Evolutionary conservation across 495 filamentous ascomycete species (phyloP), one percentile per base, ranked within the genome.

Genomic region (Penicillium alfredii): DNA sequence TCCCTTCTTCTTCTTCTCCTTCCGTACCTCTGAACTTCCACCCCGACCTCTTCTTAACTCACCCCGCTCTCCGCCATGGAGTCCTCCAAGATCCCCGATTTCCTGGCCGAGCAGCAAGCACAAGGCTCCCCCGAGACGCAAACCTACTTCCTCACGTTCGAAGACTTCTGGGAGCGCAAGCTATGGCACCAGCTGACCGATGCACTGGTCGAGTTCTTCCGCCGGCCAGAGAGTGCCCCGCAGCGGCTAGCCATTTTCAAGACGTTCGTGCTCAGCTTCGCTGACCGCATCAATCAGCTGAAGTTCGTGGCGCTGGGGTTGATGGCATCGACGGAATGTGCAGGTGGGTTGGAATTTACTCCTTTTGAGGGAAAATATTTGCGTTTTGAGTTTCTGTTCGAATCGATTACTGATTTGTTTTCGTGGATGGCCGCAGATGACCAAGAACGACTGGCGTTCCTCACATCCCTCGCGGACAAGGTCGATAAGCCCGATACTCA

Each of bases 101-200:
- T 95, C 71, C 82, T 99, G 39, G 76, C 74, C 38, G 82, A 90
- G 39, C 86, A 92, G 72, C 84, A 90, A 59, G 78, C 82, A 52
- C 64, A 74, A 58, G 83, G 88, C 54, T 86, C 89, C 38, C 82
- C 84, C 38, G 83, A 94, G 55, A 76, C 92, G 34, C 90, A 96
- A 62, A 73, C 80, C 51, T 76, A 82, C 51, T 88, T 95, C 66
- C 77, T 97, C 47, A 81, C 81, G 42, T 94, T 97, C 45, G 92
- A 99, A 76, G 88, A 95, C 60, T 85, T 76, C 62, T 97, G 92
- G 93, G 92, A 99, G 70, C 84, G 92, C 43, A 93, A 94, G 68
- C 76, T 99, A 66, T 99, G 92, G 92, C 93, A 99, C 66, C 88
- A 99, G 64, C 88, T 99, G 32, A 99, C 92, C 21, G 84, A 92